Evolutionary conservation across 345 rosid species (phyloP).

Genomic region (Firmiana major): DNA sequence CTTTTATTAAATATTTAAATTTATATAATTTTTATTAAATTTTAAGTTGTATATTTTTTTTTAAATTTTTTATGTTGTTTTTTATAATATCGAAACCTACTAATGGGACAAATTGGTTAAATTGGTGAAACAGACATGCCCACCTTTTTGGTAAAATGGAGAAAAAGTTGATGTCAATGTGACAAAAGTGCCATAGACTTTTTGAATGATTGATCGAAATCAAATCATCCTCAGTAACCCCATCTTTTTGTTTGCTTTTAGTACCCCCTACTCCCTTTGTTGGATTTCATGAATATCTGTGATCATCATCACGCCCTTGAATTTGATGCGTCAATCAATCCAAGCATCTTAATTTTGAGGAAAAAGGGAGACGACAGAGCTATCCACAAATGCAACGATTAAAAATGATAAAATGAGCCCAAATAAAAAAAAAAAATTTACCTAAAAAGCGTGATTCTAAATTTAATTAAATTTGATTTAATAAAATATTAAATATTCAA

Average conservation of each 20-base stretch:
- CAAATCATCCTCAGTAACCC: conserved; percentile 3
- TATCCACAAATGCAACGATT: not conserved
- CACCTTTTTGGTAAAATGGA: not conserved
- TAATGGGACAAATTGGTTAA: not conserved
- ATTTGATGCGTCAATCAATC: not conserved
- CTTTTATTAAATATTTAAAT: too few relatives aligned
- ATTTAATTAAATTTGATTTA: too few relatives aligned
- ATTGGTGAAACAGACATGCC: not conserved
- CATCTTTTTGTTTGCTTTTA: conserved; percentile 1
- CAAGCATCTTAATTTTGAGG: not conserved
- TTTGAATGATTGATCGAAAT: conserved; percentile 1
- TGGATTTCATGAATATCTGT: not conserved
- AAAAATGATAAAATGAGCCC: too few relatives aligned
- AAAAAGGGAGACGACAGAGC: not conserved
- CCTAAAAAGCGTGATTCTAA: too few relatives aligned
- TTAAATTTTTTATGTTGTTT: too few relatives aligned
- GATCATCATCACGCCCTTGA: not conserved
- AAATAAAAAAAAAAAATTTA: too few relatives aligned
- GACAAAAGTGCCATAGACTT: not conserved
- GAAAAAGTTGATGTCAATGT: conserved; percentile 10
- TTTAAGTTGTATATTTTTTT: too few relatives aligned
- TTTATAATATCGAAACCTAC: not conserved
- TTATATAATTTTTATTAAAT: too few relatives aligned
- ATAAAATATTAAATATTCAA: too few relatives aligned
- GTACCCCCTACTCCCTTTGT: not conserved